Conservation (phyloP, 2,329 filamentous ascomycete genomes). For the Orbilia quercus region DNA sequence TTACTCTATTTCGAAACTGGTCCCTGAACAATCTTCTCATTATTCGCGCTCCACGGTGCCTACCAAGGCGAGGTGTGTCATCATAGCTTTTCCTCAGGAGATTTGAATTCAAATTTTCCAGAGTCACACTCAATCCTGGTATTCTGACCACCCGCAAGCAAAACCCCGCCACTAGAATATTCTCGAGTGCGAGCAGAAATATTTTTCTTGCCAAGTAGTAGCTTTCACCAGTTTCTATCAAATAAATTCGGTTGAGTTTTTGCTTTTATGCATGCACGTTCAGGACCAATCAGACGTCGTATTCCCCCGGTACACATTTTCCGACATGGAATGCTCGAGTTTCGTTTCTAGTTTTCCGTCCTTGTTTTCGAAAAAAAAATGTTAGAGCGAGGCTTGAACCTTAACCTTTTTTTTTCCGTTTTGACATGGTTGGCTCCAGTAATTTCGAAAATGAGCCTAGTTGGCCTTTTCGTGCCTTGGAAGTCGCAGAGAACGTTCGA, state of each 20-base stretch:
- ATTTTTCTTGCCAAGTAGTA: slow-evolving; percentile 2
- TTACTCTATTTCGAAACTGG: neutral
- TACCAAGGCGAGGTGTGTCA: too few relatives aligned
- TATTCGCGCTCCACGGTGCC: neutral
- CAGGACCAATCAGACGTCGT: slow-evolving; percentile 20
- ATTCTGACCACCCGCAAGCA: too few relatives aligned
- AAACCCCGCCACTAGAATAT: neutral
- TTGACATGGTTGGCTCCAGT: neutral
- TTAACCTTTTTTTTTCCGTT: neutral
- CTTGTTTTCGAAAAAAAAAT: slow-evolving; percentile 12
- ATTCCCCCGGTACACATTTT: slow-evolving; percentile 20
- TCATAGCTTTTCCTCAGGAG: too few relatives aligned
- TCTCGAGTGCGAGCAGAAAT: neutral
- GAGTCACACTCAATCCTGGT: too few relatives aligned
- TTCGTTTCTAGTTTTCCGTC: slow-evolving; percentile 6
- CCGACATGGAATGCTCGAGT: slow-evolving; percentile 15
- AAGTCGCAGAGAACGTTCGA: neutral
- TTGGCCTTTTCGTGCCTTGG: slow-evolving; percentile 21
- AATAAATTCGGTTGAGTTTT: neutral
- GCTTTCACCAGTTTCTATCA: slow-evolving; percentile 4
- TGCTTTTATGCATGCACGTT: neutral
- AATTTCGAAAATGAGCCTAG: slow-evolving; percentile 7
- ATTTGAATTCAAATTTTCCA: too few relatives aligned
- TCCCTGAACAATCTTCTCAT: slow-evolving; percentile 6
- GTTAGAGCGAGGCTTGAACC: slow-evolving; percentile 36